phyloP scores from a whole-genome alignment of 129 eudicot species.

The Flaveria bidentis region DNA sequence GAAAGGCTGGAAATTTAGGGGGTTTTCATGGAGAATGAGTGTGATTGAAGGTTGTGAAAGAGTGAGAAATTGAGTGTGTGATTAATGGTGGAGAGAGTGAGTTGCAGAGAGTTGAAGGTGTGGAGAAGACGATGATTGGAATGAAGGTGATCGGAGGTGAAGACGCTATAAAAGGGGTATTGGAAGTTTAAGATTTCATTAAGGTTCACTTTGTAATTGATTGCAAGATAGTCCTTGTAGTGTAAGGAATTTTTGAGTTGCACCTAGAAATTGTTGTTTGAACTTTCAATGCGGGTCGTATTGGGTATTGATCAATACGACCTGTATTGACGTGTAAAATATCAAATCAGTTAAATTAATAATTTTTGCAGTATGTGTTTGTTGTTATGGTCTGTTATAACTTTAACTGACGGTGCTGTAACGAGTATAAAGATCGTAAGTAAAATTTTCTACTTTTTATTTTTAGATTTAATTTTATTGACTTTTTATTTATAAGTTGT shows the following conservation, averaged over 20 bases:
- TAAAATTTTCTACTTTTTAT: too few relatives aligned
- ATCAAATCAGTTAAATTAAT: too few relatives aligned
- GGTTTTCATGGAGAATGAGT: slow-evolving; percentile 34
- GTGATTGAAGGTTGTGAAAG: slow-evolving; percentile 30
- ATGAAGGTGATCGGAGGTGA: slow-evolving; percentile 14
- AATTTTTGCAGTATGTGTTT: too few relatives aligned
- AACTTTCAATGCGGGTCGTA: too few relatives aligned
- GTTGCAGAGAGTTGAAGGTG: slow-evolving; percentile 23
- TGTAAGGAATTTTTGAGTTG: not conserved
- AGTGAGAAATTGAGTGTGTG: not conserved
- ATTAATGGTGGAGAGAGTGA: slow-evolving; percentile 19
- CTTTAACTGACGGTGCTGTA: too few relatives aligned
- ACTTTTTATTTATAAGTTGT: too few relatives aligned
- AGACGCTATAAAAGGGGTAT: slow-evolving; percentile 20
- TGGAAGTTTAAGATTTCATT: slow-evolving; percentile 35
- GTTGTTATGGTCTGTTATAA: too few relatives aligned
- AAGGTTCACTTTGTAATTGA: slow-evolving; percentile 1
- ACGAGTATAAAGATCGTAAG: too few relatives aligned
- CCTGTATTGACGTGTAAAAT: too few relatives aligned
- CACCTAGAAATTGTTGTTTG: too few relatives aligned
- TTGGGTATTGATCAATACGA: too few relatives aligned
- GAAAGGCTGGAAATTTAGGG: slow-evolving; percentile 21
- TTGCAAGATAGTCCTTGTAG: slow-evolving; percentile 21
- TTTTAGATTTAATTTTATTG: too few relatives aligned
- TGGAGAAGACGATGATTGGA: slow-evolving; percentile 43